Evolutionary conservation across 768 basidiomycete genomes (phyloP), one percentile per base, ranked within the genome.

Genomic region (Lentinus tigrinus): DNA sequence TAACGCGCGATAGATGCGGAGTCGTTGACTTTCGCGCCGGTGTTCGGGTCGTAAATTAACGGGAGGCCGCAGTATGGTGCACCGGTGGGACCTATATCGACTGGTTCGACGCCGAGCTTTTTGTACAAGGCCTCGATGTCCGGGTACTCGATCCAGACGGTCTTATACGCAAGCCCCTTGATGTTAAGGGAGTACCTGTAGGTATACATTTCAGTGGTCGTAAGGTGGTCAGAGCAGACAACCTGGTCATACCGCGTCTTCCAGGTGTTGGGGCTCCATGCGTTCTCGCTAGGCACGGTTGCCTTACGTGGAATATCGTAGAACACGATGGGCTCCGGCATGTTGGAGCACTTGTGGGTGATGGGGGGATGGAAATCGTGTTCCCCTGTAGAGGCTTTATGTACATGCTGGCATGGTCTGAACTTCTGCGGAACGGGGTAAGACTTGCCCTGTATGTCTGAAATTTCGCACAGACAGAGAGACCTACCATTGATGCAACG

Each of bases 141-240:
- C 2, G 78, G 78, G 59, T 75, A 80, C 55, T 83, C 82, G 56
- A 84, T 64, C 77, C 78, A 81, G 44, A 76, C 73, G 4, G 81
- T 82, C 58, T 70, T 75, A 68, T 78, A 78, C 1, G 75, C 63
- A 16, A 78, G 42, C 19, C 66, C 65, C 59, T 81, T 79, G 67
- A 71, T 71, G 58, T 78, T 77, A 46, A 78, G 63, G 8, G 73
- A 74, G 52, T 55, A 62, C 10, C 65, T 69, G 47, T 17, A 8
- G 10, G 17, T 16, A 11, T 11, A 11, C 7, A 31, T 31, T 6
- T 31, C 31, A 31, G 31, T 31, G 2, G 19, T 7, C 6, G 1
- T 10, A 1, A 40, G 14, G 1, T 40, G 6, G 17, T 21, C 39
- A 42, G 39, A 42, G 3, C 17, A 6, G 6, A 6, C 7, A 23